These are phyloP conservation scores for Fusarium tuaranense DNA, from an alignment of 2,329 filamentous ascomycete genomes.

Conservation along the genomic window DNA sequence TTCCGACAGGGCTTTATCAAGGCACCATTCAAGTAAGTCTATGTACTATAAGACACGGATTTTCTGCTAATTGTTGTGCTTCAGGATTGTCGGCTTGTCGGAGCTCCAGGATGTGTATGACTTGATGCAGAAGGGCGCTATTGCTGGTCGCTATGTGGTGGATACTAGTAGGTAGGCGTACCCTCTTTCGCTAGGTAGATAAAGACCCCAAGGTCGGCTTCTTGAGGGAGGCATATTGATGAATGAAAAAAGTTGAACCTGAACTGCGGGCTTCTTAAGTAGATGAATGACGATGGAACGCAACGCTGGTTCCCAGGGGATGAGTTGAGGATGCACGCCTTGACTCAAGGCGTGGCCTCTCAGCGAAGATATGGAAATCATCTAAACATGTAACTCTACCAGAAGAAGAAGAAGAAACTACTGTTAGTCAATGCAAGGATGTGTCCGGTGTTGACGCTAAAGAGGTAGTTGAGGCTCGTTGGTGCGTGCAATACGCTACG, in stretches of 20 bases:
- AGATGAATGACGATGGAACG: neutral
- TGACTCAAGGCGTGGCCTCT: neutral
- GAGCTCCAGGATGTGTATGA: constrained; percentile 82
- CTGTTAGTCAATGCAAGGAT: neutral
- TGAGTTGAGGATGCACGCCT: neutral
- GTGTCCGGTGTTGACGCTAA: neutral
- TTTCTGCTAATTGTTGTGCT: constrained; percentile 6
- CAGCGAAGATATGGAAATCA: neutral
- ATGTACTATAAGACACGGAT: accelerated
- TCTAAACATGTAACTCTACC: too few relatives aligned
- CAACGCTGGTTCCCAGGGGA: neutral
- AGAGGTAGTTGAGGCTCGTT: neutral
- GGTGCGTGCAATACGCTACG: neutral
- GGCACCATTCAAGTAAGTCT: constrained; percentile 75
- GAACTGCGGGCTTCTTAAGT: neutral
- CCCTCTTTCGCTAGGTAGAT: neutral
- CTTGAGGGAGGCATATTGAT: neutral
- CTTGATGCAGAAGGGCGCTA: constrained; percentile 73
- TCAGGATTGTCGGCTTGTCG: constrained; percentile 74
- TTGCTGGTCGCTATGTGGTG: constrained; percentile 80
- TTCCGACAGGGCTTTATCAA: constrained; percentile 84
- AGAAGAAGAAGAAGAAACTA: too few relatives aligned
- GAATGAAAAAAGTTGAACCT: neutral
- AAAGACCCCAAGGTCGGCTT: neutral
- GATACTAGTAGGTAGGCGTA: constrained; percentile 70